Base-by-base conservation (phyloP, 352 stramenopile genomes). In the Globisporangium emineosum region DNA sequence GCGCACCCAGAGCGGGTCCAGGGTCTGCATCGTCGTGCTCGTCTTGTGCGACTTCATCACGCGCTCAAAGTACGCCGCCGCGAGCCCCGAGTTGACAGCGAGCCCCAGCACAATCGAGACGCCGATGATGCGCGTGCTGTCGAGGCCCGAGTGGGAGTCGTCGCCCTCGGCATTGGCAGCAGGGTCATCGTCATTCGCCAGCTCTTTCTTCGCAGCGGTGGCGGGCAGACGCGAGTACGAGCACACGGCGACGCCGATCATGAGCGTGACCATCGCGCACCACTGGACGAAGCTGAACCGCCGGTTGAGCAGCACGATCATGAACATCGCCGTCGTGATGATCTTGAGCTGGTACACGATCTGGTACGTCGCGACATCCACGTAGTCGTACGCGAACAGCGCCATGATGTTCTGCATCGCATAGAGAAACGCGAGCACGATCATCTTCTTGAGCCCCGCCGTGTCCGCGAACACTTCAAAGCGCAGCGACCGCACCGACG, bases 291-390 rank as follows among this genome's bases (percentile, higher is more conserved):
- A 13, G 54, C 81, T 93, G 68, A 96, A 94, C 64, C 77, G 81
- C 13, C 88, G 85, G 62, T 96, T 86, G 57, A 96, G 81, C 65
- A 96, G 65, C 53, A 96, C 81, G 60, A 93, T 85, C 86, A 94
- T 94, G 67, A 94, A 96, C 76, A 96, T 79, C 60, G 88, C 88
- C 0, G 88, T 96, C 25, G 88, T 96, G 68, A 96, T 92, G 76
- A 96, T 94, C 80, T 96, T 96, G 63, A 94, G 84, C 72, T 96
- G 88, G 71, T 94, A 96, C 54, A 96, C 85, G 65, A 96, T 93
- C 78, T 96, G 86, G 69, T 94, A 96, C 70, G 87, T 96, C 57
- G 87, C 85, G 21, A 96, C 85, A 68, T 96, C 87, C 42, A 96
- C 83, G 71, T 94, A 93, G 68, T 96, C 87, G 67, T 94, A 96